These are phyloP conservation scores for Fusarium stilboides DNA, from an alignment of 2,329 filamentous ascomycete genomes.

Conservation along the genomic window DNA sequence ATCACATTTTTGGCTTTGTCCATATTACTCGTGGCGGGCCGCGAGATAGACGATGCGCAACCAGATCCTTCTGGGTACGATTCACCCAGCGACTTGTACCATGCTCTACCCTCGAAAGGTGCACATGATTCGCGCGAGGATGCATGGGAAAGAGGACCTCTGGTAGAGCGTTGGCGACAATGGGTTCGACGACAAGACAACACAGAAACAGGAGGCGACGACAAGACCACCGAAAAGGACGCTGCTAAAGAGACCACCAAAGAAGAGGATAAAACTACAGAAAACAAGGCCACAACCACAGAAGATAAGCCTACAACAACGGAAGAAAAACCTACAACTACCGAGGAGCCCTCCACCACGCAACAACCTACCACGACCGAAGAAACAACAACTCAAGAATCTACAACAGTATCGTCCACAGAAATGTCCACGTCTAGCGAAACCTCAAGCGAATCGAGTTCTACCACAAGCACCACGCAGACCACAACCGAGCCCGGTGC, in stretches of 20 bases:
- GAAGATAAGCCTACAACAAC: constrained; percentile 4
- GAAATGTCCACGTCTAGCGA: constrained; percentile 3
- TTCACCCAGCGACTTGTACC: neutral
- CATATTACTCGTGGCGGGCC: neutral
- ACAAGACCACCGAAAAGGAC: constrained; percentile 1
- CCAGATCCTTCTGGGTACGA: constrained; percentile 1
- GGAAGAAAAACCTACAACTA: neutral
- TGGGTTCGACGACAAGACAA: constrained; percentile 28
- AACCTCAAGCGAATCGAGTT: constrained; percentile 2
- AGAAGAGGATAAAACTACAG: neutral
- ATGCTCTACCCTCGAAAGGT: neutral
- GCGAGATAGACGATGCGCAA: neutral
- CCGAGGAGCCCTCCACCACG: neutral
- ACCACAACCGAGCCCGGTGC: constrained; percentile 6
- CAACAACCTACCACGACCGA: neutral
- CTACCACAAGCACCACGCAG: neutral
- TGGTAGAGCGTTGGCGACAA: constrained; percentile 21
- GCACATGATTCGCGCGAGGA: neutral
- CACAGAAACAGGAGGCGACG: neutral
- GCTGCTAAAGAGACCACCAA: constrained; percentile 1
- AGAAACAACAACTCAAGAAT: neutral
- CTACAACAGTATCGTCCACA: neutral
- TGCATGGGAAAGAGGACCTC: neutral
- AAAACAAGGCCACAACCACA: neutral
- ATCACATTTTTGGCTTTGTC: neutral